Percentiles rank a stretch among this genome's conserved stretches.
phyloP scores from a whole-genome alignment of 73 alveolate genomes.

The Tetrahymena thermophila region DNA sequence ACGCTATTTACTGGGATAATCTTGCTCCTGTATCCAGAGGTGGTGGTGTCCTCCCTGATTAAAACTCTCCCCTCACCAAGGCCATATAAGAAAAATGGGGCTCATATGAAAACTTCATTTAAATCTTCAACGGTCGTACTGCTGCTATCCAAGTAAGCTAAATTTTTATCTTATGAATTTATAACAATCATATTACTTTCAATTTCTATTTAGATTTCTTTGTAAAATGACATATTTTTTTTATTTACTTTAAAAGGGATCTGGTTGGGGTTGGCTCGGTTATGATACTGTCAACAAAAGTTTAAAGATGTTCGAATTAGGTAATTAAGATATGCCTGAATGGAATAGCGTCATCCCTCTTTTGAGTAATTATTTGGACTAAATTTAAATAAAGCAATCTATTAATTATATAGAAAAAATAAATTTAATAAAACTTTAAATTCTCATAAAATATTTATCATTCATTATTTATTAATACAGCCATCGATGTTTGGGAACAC shows the following conservation, averaged over 20 bases:
- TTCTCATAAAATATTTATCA: too few relatives aligned
- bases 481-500: constrained; percentile 89
- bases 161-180: neutral
- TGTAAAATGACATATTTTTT: too few relatives aligned
- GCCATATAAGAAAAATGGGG: constrained; percentile 72
- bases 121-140: constrained; percentile 63
- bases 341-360: constrained; percentile 68
- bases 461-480: neutral
- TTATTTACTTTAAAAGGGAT: constrained; percentile 51
- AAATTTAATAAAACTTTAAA: too few relatives aligned
- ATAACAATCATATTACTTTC: too few relatives aligned
- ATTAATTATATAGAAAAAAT: neutral
- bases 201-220: too few relatives aligned
- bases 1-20: constrained; percentile 83
- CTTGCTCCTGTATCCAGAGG: constrained; percentile 74
- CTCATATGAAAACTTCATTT: constrained; percentile 62
- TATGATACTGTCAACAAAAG: constrained; percentile 63
- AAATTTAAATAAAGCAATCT: neutral
- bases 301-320: constrained; percentile 63
- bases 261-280: constrained; percentile 93
- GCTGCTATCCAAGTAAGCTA: constrained; percentile 48
- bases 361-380: constrained; percentile 26
- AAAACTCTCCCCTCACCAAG: constrained; percentile 45
- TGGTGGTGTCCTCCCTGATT: constrained; percentile 67
- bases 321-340: constrained; percentile 75